Percentiles rank a stretch among this genome's conserved stretches.
Evolutionary conservation across 1,284 basidiomycete species (phyloP).

Genomic region (Tremellales sp.): DNA sequence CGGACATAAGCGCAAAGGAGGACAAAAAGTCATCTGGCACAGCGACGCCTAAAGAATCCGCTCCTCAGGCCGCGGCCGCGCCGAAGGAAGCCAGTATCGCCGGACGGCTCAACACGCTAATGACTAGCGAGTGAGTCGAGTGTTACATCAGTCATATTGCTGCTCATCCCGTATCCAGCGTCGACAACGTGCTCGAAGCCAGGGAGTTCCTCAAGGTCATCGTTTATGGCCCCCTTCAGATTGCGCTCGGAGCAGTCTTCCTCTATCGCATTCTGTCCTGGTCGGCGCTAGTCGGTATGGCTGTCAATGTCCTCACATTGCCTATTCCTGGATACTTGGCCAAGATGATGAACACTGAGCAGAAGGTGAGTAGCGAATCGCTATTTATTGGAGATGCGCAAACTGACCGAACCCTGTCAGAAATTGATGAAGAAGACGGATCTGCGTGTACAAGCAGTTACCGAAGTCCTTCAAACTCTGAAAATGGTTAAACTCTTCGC

Average conservation of each 20-base stretch:
- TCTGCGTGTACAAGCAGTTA: conserved; percentile 53
- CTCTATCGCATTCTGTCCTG: conserved; percentile 46
- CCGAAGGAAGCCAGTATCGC: conserved; percentile 20
- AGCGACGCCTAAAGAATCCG: too few relatives aligned
- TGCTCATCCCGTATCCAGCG: conserved; percentile 51
- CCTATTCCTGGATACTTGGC: conserved; percentile 54
- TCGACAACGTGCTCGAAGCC: conserved; percentile 46
- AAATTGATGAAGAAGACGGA: conserved; percentile 54
- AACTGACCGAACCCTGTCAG: too few relatives aligned
- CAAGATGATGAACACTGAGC: too few relatives aligned
- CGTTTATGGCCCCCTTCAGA: conserved; percentile 42
- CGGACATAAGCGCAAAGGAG: conserved; percentile 14
- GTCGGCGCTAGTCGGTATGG: conserved; percentile 55
- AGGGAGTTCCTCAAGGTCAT: conserved; percentile 43
- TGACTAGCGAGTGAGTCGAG: conserved; percentile 51
- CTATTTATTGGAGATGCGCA: too few relatives aligned
- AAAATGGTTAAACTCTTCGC: conserved; percentile 53
- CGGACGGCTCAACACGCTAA: too few relatives aligned
- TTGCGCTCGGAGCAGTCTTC: conserved; percentile 37
- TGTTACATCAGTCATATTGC: conserved; percentile 66
- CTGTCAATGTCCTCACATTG: conserved; percentile 53
- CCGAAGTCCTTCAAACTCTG: conserved; percentile 55
- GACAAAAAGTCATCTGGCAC: too few relatives aligned
- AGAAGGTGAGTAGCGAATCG: too few relatives aligned
- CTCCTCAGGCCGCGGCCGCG: conserved; percentile 9